Evolutionary conservation across 805 yeast genomes (phyloP), one percentile per base, ranked within the genome.

Genomic region (Nakazawaea anatomiae): DNA sequence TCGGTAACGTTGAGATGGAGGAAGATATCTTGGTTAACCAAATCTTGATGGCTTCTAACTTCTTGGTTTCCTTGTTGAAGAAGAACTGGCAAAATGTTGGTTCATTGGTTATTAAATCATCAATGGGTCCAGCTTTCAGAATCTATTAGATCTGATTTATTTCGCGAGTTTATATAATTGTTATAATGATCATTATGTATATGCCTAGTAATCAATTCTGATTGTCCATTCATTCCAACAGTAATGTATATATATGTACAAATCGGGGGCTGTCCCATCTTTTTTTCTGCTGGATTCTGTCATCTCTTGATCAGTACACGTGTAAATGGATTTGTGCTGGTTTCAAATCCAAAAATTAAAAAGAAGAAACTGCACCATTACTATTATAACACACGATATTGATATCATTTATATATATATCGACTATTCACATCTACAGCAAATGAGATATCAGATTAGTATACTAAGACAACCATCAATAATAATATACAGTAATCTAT

Each of bases 71-170:
- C 64, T 81, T 94, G 78, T 85, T 94, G 77, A 94, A 94, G 96
- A 94, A 94, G 92, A 89, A 94, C 96, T 94, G 99, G 99, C 99
- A 94, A 85, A 94, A 94, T 80, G 97, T 94, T 73, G 99, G 99
- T 70, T 94, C 99, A 72, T 82, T 94, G 77, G 97, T 91, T 73
- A 86, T 94, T 83, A 94, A 94, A 84, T 89, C 97, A 60, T 83
- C 98, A 77, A 94, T 94, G 99, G 99, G 99, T 81, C 99, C 98
- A 75, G 87, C 98, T 74, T 89, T 85, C 95, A 91, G 98, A 87
- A 85, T 94, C 76, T 94, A 94, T 94, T 94, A 91, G 79, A 71
- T 32, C 11, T 32, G 11, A 32, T 3, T 32, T 11, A 32, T 32
- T 9, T 32, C 35, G 11, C 3, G 2, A 32, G 11, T 32, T 32